A percentile compares a stretch with the other conserved stretches of the same genome.
Evolutionary conservation across 2,329 filamentous ascomycete species (phyloP).

Genomic region (Plenodomus tracheiphilus): DNA sequence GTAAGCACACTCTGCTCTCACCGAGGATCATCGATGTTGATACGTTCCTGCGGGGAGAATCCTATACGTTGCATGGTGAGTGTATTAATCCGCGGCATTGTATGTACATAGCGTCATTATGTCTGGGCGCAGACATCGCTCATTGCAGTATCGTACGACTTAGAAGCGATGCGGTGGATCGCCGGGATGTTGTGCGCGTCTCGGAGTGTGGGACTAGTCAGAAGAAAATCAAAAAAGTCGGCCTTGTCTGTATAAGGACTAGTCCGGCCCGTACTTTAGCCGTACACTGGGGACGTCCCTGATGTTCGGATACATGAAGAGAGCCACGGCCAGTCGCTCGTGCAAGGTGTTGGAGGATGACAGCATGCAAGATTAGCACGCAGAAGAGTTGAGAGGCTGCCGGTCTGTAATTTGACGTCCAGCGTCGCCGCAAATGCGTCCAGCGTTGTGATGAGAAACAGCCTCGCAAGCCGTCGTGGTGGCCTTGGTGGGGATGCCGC

Average conservation of each 20-base stretch:
- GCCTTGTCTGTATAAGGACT: neutral
- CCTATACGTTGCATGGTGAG: too few relatives aligned
- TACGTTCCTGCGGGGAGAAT: too few relatives aligned
- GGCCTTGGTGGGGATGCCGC: constrained; percentile 27
- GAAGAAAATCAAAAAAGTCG: neutral
- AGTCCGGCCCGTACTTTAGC: neutral
- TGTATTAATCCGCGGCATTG: too few relatives aligned
- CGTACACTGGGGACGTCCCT: neutral
- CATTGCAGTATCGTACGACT: too few relatives aligned
- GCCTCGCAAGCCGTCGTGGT: constrained; percentile 15
- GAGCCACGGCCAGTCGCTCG: neutral
- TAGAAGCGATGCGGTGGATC: neutral
- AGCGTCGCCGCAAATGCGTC: too few relatives aligned
- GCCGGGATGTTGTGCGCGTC: neutral
- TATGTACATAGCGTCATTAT: too few relatives aligned
- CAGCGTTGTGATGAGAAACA: neutral
- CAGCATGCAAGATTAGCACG: neutral
- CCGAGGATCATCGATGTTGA: too few relatives aligned
- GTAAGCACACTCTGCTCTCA: neutral
- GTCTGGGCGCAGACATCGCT: too few relatives aligned
- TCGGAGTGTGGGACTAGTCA: neutral
- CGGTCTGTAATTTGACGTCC: neutral
- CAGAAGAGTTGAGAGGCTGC: neutral
- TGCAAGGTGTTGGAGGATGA: neutral
- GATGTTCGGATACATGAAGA: neutral